Conservation (phyloP, 306 rosid genomes). For the Cucurbita moschata region DNA sequence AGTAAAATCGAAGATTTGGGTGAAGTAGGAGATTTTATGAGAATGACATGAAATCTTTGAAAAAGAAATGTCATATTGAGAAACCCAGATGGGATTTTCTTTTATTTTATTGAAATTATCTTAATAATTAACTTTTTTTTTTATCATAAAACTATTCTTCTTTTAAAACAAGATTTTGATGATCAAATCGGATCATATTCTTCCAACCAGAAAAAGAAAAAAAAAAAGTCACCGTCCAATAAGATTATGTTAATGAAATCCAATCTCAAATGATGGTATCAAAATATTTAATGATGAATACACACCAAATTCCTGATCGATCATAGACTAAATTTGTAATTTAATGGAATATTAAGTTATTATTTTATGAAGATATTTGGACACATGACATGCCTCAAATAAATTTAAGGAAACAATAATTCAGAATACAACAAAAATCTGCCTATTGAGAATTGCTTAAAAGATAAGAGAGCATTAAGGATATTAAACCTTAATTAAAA, state of each 20-base stretch:
- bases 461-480: not conserved
- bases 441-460: not conserved
- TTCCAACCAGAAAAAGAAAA: not conserved
- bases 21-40: not conserved
- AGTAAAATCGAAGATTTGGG: no score
- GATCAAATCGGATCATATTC: not conserved
- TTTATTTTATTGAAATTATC: not conserved
- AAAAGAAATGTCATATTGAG: not conserved
- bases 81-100: not conserved
- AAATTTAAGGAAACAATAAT: not conserved
- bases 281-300: not conserved
- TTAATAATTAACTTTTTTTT: not conserved
- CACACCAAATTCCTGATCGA: no score
- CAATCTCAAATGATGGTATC: not conserved
- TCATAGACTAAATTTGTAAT: no score
- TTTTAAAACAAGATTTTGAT: not conserved
- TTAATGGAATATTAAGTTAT: not conserved
- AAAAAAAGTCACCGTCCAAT: not conserved
- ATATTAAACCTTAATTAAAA: not conserved
- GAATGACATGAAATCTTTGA: slow-evolving; percentile 1
- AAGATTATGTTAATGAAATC: not conserved
- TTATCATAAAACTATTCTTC: not conserved
- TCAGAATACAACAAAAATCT: no score
- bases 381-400: not conserved
- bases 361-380: not conserved